A percentile compares a stretch with the other conserved stretches of the same genome.
phyloP scores from a whole-genome alignment of 2,329 filamentous ascomycete species.

The Coniella vitis region DNA sequence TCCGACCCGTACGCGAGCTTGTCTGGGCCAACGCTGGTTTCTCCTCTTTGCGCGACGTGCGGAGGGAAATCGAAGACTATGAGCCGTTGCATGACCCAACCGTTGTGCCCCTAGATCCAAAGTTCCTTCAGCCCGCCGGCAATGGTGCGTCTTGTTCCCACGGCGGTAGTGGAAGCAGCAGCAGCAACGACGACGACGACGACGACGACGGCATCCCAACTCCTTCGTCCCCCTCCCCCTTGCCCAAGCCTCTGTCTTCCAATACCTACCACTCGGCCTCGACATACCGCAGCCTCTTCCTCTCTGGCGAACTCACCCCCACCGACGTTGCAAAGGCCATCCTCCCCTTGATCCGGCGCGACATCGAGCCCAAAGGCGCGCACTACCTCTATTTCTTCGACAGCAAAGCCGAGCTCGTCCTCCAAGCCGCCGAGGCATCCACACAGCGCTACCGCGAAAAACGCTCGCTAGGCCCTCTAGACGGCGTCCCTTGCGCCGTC shows the following conservation, averaged over 20 bases:
- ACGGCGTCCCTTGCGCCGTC: slow-evolving; percentile 66
- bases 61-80: slow-evolving; percentile 42
- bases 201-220: background rate
- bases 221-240: background rate
- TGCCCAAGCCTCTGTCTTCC: slow-evolving; percentile 28
- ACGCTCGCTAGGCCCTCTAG: slow-evolving; percentile 54
- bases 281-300: slow-evolving; percentile 38
- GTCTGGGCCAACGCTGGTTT: slow-evolving; percentile 63
- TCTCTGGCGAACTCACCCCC: slow-evolving; percentile 39
- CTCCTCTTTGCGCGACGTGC: slow-evolving; percentile 45
- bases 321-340: slow-evolving; percentile 37
- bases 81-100: slow-evolving; percentile 41
- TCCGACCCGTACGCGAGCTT: slow-evolving; percentile 45
- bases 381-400: slow-evolving; percentile 40
- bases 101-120: slow-evolving; percentile 35
- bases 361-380: slow-evolving; percentile 28
- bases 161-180: slow-evolving; percentile 22
- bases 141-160: slow-evolving; percentile 36
- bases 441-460: slow-evolving; percentile 44
- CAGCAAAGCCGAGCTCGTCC: slow-evolving; percentile 33
- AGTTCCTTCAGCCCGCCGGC: slow-evolving; percentile 38
- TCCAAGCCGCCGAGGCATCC: slow-evolving; percentile 37
- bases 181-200: slow-evolving; percentile 6
- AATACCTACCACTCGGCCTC: slow-evolving; percentile 38
- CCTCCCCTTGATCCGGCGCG: slow-evolving; percentile 38